Conservation (phyloP, 148 eudicot species). For the Cornus suecica region DNA sequence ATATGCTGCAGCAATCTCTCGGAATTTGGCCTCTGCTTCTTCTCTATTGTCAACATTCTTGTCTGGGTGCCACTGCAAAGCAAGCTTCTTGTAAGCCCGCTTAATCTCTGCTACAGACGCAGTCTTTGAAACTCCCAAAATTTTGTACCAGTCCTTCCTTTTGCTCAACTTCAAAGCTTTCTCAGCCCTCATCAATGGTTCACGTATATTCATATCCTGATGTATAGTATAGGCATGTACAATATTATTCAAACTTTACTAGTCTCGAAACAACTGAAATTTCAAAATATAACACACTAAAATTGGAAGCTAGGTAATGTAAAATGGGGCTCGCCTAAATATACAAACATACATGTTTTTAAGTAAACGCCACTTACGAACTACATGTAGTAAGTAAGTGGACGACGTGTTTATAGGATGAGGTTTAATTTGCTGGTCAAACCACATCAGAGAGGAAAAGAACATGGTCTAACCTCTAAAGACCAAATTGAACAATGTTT, state of each 20-base stretch:
- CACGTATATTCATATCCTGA: constrained; percentile 80
- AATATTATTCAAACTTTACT: constrained; percentile 8
- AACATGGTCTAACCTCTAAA: background rate
- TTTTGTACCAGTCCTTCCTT: constrained; percentile 98
- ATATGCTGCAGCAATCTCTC: constrained; percentile 93
- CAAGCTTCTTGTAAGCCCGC: constrained; percentile 81
- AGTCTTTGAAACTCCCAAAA: constrained; percentile 75
- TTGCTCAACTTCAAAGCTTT: constrained; percentile 83
- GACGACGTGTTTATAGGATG: too few species aligned
- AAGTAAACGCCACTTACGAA: too few species aligned
- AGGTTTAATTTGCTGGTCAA: too few species aligned
- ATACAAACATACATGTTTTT: too few species aligned
- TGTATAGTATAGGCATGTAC: constrained; percentile 11
- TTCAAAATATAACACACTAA: background rate
- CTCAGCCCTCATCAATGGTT: constrained; percentile 71
- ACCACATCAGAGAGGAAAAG: too few species aligned
- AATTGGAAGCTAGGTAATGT: background rate
- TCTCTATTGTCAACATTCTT: constrained; percentile 88
- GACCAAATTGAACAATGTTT: background rate
- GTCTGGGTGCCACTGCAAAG: constrained; percentile 98
- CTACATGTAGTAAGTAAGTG: too few species aligned
- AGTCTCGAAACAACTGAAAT: background rate
- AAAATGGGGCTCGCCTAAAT: too few species aligned
- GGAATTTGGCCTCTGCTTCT: constrained; percentile 84
- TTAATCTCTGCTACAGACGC: constrained; percentile 75